These are phyloP conservation scores for Euphorbia celastroides DNA, from an alignment of 441 rosid genomes.

Conservation along the genomic window DNA sequence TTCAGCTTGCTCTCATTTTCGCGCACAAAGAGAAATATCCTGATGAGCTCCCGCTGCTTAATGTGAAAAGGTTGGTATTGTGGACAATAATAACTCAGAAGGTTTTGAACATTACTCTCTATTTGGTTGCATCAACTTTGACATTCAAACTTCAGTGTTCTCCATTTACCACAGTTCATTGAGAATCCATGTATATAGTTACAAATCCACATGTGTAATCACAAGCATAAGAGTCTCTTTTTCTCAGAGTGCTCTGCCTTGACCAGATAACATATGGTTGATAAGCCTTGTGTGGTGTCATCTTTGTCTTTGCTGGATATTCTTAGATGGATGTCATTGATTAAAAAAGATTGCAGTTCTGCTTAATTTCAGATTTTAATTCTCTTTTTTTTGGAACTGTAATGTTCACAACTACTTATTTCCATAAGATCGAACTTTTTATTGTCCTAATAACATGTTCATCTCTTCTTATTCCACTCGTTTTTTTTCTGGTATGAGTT, in stretches of 20 bases:
- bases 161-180: not conserved
- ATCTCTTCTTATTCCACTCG: not conserved
- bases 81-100: constrained; percentile 8
- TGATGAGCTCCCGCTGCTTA: constrained; percentile 77
- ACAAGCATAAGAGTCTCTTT: not conserved
- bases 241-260: not conserved
- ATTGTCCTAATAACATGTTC: not conserved
- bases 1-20: constrained; percentile 79
- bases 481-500: not conserved
- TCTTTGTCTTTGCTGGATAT: not conserved
- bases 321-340: not conserved
- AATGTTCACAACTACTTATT: not conserved
- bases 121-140: constrained; percentile 1
- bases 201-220: not conserved
- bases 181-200: not conserved
- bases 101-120: not conserved
- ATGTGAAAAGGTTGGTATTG: constrained; percentile 58
- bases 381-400: not conserved
- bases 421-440: not conserved
- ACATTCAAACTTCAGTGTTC: not conserved
- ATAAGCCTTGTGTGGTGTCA: not conserved
- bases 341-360: not conserved
- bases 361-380: not conserved
- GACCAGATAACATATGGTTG: not conserved
- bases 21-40: constrained; percentile 89